phyloP scores from a whole-genome alignment of 176 grass and related monocot species.

The Themeda triandra region DNA sequence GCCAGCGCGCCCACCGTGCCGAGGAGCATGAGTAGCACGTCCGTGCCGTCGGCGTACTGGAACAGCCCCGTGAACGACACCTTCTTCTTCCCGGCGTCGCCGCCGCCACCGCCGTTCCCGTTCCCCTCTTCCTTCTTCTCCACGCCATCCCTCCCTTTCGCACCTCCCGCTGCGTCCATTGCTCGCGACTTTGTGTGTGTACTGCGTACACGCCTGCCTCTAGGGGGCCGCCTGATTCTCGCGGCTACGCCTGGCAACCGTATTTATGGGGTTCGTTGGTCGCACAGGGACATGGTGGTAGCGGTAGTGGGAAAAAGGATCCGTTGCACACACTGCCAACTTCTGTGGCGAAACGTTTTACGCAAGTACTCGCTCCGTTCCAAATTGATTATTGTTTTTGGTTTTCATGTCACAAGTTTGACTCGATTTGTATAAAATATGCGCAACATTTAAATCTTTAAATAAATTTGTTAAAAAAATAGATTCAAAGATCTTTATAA shows the following conservation, averaged over 20 bases:
- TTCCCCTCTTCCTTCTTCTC: background rate
- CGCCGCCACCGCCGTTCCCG: background rate
- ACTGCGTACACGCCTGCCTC: conserved; percentile 3
- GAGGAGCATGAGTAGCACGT: conserved; percentile 46
- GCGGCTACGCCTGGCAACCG: background rate
- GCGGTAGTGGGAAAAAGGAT: too few species aligned
- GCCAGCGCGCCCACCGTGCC: conserved; percentile 42
- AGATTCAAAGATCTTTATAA: too few species aligned
- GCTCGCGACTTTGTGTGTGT: background rate
- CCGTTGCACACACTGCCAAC: too few species aligned
- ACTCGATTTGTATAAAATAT: too few species aligned
- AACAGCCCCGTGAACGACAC: conserved; percentile 40
- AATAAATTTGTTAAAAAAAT: too few species aligned
- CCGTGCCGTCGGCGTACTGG: conserved; percentile 45
- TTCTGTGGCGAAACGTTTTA: too few species aligned
- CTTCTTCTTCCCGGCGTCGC: conserved; percentile 7
- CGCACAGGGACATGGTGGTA: background rate
- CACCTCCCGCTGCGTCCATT: conserved; percentile 19
- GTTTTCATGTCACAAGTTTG: too few species aligned
- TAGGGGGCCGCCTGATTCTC: background rate
- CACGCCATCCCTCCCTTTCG: conserved; percentile 8
- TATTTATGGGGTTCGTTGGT: conserved; percentile 33
- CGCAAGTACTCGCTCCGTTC: too few species aligned
- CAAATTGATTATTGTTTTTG: too few species aligned
- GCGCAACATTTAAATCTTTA: too few species aligned